Evolutionary conservation across 352 stramenopile species (phyloP).

Genomic region (Blastocystis hominis): DNA sequence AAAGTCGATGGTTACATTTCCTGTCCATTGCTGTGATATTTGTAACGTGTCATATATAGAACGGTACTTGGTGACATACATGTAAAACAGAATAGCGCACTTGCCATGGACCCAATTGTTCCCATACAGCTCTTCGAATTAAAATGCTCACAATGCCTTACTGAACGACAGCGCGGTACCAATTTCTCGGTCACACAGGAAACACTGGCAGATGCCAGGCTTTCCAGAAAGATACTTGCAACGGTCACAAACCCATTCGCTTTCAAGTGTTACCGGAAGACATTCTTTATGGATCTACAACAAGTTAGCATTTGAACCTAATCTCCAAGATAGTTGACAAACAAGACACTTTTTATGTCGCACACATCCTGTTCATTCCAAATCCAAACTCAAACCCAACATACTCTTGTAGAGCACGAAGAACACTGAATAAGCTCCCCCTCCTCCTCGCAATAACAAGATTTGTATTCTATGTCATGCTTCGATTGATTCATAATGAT

Average conservation of each 20-base stretch:
- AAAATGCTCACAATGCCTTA: neutral
- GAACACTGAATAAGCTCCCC: neutral
- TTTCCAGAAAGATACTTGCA: neutral
- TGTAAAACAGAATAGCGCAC: neutral
- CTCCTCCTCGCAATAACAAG: neutral
- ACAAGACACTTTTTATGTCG: neutral
- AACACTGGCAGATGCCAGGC: neutral
- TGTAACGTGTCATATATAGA: neutral
- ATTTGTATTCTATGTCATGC: neutral
- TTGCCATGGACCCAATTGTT: neutral
- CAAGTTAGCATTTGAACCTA: neutral
- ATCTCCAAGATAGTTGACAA: neutral
- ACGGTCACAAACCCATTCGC: neutral
- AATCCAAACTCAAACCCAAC: neutral
- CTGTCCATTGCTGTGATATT: neutral
- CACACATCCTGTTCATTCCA: neutral
- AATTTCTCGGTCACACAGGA: neutral
- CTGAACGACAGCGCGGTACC: neutral
- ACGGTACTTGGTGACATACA: neutral
- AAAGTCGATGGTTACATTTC: neutral
- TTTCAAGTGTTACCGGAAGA: neutral
- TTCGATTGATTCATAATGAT: neutral
- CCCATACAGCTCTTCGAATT: neutral
- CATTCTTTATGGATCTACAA: neutral
- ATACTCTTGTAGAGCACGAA: neutral